Conservation (phyloP, 2,329 filamentous ascomycete genomes). For the Ascochyta koolunga region DNA sequence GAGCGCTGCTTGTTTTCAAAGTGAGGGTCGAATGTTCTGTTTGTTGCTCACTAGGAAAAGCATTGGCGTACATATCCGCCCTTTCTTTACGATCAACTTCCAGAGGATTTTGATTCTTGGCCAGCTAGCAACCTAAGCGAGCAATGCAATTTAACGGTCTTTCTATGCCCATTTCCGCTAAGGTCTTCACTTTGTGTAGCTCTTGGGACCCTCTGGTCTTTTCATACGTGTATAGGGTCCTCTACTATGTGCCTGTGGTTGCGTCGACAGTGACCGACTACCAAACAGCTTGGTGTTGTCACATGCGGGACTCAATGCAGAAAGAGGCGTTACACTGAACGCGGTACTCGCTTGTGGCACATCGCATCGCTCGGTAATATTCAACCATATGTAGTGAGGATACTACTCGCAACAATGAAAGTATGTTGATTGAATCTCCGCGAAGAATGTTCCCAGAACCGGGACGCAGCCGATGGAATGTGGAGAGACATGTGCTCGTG, state of each 20-base stretch:
- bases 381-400: not conserved
- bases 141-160: not conserved
- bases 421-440: not conserved
- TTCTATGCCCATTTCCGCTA: not conserved
- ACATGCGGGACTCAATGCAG: not conserved
- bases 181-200: no score
- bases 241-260: not conserved
- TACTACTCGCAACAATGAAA: not conserved
- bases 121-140: not conserved
- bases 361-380: not conserved
- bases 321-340: not conserved
- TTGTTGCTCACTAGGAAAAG: not conserved
- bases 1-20: not conserved
- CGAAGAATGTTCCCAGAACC: not conserved
- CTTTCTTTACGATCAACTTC: conserved; percentile 1
- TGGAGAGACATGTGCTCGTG: not conserved
- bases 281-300: not conserved
- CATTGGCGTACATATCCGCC: not conserved
- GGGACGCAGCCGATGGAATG: not conserved
- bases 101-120: not conserved
- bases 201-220: not conserved
- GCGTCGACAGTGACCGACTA: not conserved
- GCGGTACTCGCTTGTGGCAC: conserved; percentile 1
- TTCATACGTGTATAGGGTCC: not conserved
- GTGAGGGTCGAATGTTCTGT: not conserved